Percentiles rank a stretch among this genome's conserved stretches.
Conservation (phyloP, 2,329 filamentous ascomycete species). For the Leptosphaerulina australis region DNA sequence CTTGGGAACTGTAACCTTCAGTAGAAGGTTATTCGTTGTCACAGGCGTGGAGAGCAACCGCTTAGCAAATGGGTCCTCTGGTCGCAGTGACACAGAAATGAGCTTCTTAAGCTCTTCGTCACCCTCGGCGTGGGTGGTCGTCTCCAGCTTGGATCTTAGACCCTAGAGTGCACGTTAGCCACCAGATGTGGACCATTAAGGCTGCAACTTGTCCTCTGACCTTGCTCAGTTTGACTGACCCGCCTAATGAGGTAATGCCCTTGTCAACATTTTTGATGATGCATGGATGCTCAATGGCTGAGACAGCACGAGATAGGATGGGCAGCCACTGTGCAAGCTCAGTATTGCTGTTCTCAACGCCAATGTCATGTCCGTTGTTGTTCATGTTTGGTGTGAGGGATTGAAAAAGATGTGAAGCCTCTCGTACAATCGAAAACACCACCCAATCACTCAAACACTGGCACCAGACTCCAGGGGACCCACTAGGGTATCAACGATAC, state of each 20-base stretch:
- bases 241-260: conserved; percentile 67
- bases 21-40: conserved; percentile 78
- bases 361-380: conserved; percentile 15
- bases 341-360: conserved; percentile 5
- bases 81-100: conserved; percentile 75
- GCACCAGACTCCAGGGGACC: too few species aligned
- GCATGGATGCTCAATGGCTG: conserved; percentile 71
- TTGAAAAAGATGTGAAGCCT: conserved; percentile 5
- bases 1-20: conserved; percentile 86
- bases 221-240: conserved; percentile 59
- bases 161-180: conserved; percentile 30
- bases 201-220: conserved; percentile 44
- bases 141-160: conserved; percentile 37
- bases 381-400: conserved; percentile 15
- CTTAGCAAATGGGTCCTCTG: conserved; percentile 77
- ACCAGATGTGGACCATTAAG: conserved; percentile 7
- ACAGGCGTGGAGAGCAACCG: conserved; percentile 78
- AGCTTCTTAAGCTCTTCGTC: conserved; percentile 54
- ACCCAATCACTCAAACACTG: too few species aligned
- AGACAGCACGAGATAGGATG: conserved; percentile 60
- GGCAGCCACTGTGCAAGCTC: conserved; percentile 53
- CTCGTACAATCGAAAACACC: too few species aligned
- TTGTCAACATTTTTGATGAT: conserved; percentile 69
- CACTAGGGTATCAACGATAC: too few species aligned
- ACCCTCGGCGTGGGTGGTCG: conserved; percentile 25